Base-by-base conservation (phyloP, 805 yeast genomes). In the Schizosaccharomyces octosporus region DNA sequence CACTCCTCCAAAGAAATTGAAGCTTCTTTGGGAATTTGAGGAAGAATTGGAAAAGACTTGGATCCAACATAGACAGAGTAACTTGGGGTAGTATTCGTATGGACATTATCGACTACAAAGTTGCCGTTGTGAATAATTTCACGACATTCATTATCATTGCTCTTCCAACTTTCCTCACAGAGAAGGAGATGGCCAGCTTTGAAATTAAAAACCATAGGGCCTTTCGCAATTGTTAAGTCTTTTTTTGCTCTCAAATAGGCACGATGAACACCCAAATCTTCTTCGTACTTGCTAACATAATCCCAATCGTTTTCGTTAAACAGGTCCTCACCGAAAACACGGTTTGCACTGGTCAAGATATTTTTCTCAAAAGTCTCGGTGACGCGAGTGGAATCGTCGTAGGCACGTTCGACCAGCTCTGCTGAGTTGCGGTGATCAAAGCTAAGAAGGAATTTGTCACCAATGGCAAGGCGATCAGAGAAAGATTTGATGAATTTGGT, bases 151-250 rank as follows among this genome's bases (percentile, higher is more conserved):
- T 15, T 21, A 6, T 55, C 31, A 32, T 61, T 63, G 60, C 62
- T 65, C 54, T 65, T 65, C 61, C 62, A 65, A 61, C 67, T 65
- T 27, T 61, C 64, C 57, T 65, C 67, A 17, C 64, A 43, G 19
- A 41, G 59, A 24, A 65, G 60, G 31, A 43, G 48, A 17, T 61
- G 54, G 21, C 66, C 66, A 13, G 39, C 55, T 17, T 62, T 29
- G 9, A 61, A 36, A 31, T 54, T 3, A 4, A 42, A 24, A 2
- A 9, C 7, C 32, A 31, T 13, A 36, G 45, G 32, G 62, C 29
- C 48, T 54, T 55, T 17, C 62, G 32, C 19, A 27, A 51, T 29
- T 11, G 57, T 4, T 15, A 24, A 62, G 58, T 61, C 65, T 2
- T 41, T 29, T 31, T 41, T 51, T 4, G 67, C 65, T 42, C 57